Conservation (phyloP, 306 rosid genomes). For the Mimosa bimucronata region DNA sequence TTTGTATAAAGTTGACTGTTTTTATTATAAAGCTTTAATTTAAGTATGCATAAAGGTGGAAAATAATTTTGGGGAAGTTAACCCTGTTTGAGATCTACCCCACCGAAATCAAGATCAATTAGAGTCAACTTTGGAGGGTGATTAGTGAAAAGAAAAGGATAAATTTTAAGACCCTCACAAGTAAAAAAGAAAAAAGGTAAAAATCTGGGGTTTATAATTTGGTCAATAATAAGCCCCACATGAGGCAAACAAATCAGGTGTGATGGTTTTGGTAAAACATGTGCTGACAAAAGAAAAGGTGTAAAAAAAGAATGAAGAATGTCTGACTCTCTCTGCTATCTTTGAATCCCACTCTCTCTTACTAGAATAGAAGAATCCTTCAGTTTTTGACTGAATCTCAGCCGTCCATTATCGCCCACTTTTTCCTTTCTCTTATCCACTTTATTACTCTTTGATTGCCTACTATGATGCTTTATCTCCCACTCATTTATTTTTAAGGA, state of each 20-base stretch:
- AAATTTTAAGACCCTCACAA: not conserved
- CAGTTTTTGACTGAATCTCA: constrained; percentile 65
- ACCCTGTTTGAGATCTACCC: no score
- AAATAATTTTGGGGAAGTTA: not conserved
- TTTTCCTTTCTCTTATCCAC: not conserved
- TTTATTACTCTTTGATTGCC: not conserved
- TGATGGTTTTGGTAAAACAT: constrained; percentile 38
- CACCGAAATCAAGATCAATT: not conserved
- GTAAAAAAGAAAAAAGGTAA: not conserved
- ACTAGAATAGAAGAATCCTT: constrained; percentile 41
- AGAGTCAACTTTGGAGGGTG: not conserved
- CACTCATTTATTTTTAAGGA: constrained; percentile 10
- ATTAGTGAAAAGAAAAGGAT: not conserved
- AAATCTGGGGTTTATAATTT: constrained; percentile 10
- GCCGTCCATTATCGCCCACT: constrained; percentile 45
- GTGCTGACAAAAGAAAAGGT: constrained; percentile 37
- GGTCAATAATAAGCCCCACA: constrained; percentile 35
- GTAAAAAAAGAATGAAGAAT: constrained; percentile 44
- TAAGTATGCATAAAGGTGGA: not conserved
- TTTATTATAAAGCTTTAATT: not conserved
- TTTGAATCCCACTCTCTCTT: constrained; percentile 37
- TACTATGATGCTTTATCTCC: not conserved
- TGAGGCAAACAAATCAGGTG: constrained; percentile 34
- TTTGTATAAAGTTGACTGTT: no score
- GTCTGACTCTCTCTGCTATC: constrained; percentile 64